These are phyloP conservation scores for Fusarium sp. DNA, from an alignment of 2,329 filamentous ascomycete species.

Conservation along the genomic window DNA sequence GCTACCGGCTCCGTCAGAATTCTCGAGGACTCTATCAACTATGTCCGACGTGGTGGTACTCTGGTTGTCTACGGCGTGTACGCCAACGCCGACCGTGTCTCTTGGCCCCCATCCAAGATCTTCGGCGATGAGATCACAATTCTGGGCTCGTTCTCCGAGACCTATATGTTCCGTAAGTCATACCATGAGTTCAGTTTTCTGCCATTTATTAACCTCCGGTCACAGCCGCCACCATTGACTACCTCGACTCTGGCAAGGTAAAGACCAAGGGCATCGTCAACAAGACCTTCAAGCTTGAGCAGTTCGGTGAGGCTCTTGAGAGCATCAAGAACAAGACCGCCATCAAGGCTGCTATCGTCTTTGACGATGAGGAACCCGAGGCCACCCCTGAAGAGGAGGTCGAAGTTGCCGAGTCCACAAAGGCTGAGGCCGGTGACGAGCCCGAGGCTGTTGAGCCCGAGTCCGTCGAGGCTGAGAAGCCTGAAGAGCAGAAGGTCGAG, in stretches of 20 bases:
- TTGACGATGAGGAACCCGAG: slow-evolving; percentile 59
- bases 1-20: slow-evolving; percentile 76
- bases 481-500: neutral
- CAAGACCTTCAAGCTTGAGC: slow-evolving; percentile 78
- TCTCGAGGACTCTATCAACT: slow-evolving; percentile 77
- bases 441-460: neutral
- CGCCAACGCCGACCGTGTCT: slow-evolving; percentile 68
- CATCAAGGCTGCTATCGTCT: slow-evolving; percentile 80
- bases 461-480: neutral
- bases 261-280: slow-evolving; percentile 76
- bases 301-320: slow-evolving; percentile 77
- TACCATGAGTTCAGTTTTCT: neutral
- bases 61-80: slow-evolving; percentile 80
- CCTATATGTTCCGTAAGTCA: slow-evolving; percentile 73
- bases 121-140: slow-evolving; percentile 77
- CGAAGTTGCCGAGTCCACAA: neutral
- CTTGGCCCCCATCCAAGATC: slow-evolving; percentile 78
- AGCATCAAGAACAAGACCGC: slow-evolving; percentile 77
- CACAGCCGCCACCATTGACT: slow-evolving; percentile 57
- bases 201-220: neutral
- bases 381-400: neutral
- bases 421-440: slow-evolving; percentile 3
- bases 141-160: slow-evolving; percentile 78
- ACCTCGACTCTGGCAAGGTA: slow-evolving; percentile 69
- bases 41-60: slow-evolving; percentile 76